phyloP scores from a whole-genome alignment of 1,139 yeast genomes.

The Petasospora rhodanensis region DNA sequence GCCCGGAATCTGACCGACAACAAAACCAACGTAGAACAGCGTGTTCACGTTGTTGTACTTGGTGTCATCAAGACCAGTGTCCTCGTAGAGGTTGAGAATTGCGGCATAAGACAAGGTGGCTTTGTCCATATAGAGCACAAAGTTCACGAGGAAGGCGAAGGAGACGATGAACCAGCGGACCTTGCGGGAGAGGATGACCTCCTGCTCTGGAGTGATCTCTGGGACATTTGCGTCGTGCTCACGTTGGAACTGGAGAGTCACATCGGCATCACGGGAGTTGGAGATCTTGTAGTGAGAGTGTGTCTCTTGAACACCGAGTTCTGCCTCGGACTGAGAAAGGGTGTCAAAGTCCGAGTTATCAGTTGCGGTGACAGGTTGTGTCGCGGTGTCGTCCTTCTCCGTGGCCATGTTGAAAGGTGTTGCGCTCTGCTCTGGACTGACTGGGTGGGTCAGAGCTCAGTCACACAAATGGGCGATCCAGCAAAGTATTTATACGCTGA shows the following conservation, averaged over 20 bases:
- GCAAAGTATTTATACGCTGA: no score
- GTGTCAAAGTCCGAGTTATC: no score
- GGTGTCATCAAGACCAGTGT: conserved; percentile 32
- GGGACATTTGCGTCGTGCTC: conserved; percentile 30
- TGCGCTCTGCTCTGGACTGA: no score
- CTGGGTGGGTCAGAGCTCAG: no score
- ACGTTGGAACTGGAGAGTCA: conserved; percentile 35
- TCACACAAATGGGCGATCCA: no score
- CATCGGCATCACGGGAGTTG: conserved; percentile 35
- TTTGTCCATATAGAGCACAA: conserved; percentile 41
- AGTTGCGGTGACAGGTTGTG: no score
- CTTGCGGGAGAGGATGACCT: conserved; percentile 32
- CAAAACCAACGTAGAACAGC: conserved; percentile 34
- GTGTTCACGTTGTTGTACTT: conserved; percentile 38
- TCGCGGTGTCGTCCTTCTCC: no score
- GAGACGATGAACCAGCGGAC: conserved; percentile 33
- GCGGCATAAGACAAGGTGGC: conserved; percentile 41
- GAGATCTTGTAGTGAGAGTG: conserved; percentile 16
- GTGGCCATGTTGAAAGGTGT: no score
- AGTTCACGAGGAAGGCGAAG: conserved; percentile 32
- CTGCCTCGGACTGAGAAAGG: no score
- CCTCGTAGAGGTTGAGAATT: conserved; percentile 39
- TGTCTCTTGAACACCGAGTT: no score
- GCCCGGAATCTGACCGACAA: conserved; percentile 35
- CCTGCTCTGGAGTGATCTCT: conserved; percentile 35